Conservation (phyloP, 2,329 filamentous ascomycete genomes). For the Aspergillus hortae region DNA sequence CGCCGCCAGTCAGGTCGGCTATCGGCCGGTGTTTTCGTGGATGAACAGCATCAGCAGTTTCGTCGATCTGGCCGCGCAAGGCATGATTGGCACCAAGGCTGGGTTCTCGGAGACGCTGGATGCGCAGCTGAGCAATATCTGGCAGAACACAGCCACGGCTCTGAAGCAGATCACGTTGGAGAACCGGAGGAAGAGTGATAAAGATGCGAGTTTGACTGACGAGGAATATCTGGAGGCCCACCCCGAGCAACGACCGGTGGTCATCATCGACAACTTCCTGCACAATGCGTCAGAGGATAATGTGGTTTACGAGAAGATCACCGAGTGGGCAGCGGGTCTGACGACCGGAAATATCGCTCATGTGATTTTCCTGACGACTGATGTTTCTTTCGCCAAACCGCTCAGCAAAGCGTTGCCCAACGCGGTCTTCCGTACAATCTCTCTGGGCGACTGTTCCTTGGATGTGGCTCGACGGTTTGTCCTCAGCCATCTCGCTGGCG, state of each 20-base stretch:
- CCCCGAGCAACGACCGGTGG: conserved; percentile 74
- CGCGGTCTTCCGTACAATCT: conserved; percentile 81
- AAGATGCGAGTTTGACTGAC: conserved; percentile 67
- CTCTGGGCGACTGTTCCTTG: conserved; percentile 79
- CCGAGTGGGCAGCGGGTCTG: conserved; percentile 84
- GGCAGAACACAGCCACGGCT: conserved; percentile 75
- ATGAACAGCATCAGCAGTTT: conserved; percentile 92
- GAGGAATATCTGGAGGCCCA: conserved; percentile 90
- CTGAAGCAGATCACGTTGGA: conserved; percentile 74
- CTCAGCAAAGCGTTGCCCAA: conserved; percentile 85
- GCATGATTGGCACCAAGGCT: conserved; percentile 89
- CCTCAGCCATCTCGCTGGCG: conserved; percentile 67
- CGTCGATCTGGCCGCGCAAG: conserved; percentile 86
- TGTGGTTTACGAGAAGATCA: conserved; percentile 70
- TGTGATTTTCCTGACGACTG: conserved; percentile 89
- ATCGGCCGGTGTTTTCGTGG: conserved; percentile 92
- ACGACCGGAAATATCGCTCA: conserved; percentile 88
- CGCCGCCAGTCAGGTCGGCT: conserved; percentile 79
- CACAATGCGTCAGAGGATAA: conserved; percentile 68
- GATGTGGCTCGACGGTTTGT: conserved; percentile 87
- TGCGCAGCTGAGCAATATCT: conserved; percentile 82
- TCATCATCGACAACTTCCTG: conserved; percentile 89
- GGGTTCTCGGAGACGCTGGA: conserved; percentile 93
- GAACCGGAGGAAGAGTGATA: conserved; percentile 66
- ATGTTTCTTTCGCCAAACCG: conserved; percentile 83